These are phyloP conservation scores for Pichiaceae sp. DNA, from an alignment of 1,139 yeast species.

Conservation along the genomic window DNA sequence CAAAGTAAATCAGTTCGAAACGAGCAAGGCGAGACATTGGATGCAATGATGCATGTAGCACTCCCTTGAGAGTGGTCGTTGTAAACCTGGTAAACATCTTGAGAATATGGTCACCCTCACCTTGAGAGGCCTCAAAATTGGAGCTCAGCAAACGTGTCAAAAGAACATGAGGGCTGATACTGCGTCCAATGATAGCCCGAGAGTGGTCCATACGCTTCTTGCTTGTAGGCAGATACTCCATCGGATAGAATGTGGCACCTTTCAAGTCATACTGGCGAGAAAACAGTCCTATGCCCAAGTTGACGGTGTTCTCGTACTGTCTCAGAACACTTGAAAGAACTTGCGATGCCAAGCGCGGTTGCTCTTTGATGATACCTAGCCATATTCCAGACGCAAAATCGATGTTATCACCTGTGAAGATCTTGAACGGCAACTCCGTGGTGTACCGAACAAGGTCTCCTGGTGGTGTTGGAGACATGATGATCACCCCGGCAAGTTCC, in stretches of 20 bases:
- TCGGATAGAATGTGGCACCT: conserved; percentile 57
- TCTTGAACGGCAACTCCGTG: conserved; percentile 64
- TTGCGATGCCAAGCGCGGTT: conserved; percentile 47
- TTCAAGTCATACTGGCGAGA: conserved; percentile 49
- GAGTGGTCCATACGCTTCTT: conserved; percentile 47
- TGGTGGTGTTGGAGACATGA: conserved; percentile 36
- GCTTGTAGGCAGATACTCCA: conserved; percentile 90
- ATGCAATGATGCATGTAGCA: conserved; percentile 62
- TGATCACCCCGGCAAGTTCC: conserved; percentile 35
- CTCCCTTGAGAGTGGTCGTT: conserved; percentile 47
- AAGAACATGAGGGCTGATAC: conserved; percentile 67
- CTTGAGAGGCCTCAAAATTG: conserved; percentile 74
- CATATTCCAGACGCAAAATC: conserved; percentile 68
- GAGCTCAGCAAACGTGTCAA: conserved; percentile 65
- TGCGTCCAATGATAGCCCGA: conserved; percentile 38
- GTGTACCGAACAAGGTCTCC: conserved; percentile 48
- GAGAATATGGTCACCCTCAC: conserved; percentile 64
- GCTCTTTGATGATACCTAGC: conserved; percentile 73
- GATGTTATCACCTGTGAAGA: conserved; percentile 54
- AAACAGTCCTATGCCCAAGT: conserved; percentile 56
- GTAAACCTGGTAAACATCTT: conserved; percentile 61
- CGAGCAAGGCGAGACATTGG: conserved; percentile 72
- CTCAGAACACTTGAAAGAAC: conserved; percentile 61
- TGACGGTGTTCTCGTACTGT: conserved; percentile 63
- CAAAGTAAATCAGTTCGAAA: conserved; percentile 64